Evolutionary conservation across 1,284 basidiomycete species (phyloP), one percentile per base, ranked within the genome.

Genomic region (Termitomyces sp.): DNA sequence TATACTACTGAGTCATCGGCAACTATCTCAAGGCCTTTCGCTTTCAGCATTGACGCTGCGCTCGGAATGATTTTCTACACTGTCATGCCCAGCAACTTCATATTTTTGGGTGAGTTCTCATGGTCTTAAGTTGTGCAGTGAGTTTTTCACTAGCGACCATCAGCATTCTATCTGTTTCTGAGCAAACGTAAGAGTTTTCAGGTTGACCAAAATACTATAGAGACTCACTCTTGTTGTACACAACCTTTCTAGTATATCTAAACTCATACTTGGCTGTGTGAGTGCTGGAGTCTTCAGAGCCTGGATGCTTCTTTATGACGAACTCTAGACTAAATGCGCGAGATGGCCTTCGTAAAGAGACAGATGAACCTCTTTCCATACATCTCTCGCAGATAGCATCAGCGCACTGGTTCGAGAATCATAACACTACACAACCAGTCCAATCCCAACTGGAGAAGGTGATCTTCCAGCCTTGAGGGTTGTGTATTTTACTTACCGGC

Each of bases 61-160:
- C 59, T 77, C 30, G 77, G 75, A 15, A 67, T 77, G 63, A 69
- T 80, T 42, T 61, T 72, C 10, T 81, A 78, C 54, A 67, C 69
- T 28, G 65, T 68, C 3, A 80, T 81, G 78, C 77, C 78, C 0
- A 58, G 67, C 38, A 80, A 78, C 60, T 74, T 80, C 55, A 70
- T 80, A 47, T 81, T 79, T 66, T 61, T 81, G 21, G 75, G 75
- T 66, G 55, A 43, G 69, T 61, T 28, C 33, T 3, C 9, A 19
- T 28, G 7, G 12, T n/a, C 15, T 31, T 13, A 24, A 2, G 1
- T 24, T 34, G 28, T 15, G 24, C 21, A 15, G 19, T 7, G 12
- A 28, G 10, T 36, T 36, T 15, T 19, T 55, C 8, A 53, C 21
- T 40, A 44, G 28, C 34, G 30, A 9, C 8, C 13, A 6, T n/a